Base-by-base conservation (phyloP, 176 grass and related monocot genomes). In the Elymus sibiricus region DNA sequence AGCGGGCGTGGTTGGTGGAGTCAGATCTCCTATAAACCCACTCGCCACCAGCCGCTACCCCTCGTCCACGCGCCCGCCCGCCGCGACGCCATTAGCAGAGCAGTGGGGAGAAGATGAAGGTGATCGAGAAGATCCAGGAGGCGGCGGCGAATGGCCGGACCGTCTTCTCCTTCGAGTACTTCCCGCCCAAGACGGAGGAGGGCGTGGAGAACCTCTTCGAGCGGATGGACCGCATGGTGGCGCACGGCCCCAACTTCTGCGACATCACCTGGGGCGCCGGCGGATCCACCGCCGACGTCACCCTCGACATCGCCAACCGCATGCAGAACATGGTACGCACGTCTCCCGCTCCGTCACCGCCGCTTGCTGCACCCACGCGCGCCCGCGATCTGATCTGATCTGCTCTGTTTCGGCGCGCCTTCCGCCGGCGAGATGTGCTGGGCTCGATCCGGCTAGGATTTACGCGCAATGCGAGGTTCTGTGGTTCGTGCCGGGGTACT, bases 221-320 rank as follows among this genome's bases (percentile, higher is more conserved):
- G 72, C 91, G 91, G 73, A 94, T 97, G 92, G 94, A 97, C 78
- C 89, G 94, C 66, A 97, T 97, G 94, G 94, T 97, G 62, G 81
- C 89, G 62, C 92, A 97, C 88, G 91, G 93, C 61, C 92, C 94
- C 1, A 22, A 77, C 80, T 97, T 97, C 90, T 92, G 94, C 90
- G 94, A 97, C 92, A 97, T 97, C 90, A 97, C 94, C 79, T 97
- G 94, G 94, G 94, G 91, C 79, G 94, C 94, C 25, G 94, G 92
- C 11, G 94, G 94, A n/a, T 94, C 92, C 87, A 97, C 94, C 77
- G 94, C 94, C 79, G 94, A 97, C 25, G 76, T 94, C 76, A 97
- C 94, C 77, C 94, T 97, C 85, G 92, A 94, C 38, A 97, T 97
- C 85, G 35, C 92, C 61, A 92, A 92, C 61, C 92, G 91, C 13